Conservation (phyloP, 2,329 filamentous ascomycete species). For the Aureobasidium sp. region DNA sequence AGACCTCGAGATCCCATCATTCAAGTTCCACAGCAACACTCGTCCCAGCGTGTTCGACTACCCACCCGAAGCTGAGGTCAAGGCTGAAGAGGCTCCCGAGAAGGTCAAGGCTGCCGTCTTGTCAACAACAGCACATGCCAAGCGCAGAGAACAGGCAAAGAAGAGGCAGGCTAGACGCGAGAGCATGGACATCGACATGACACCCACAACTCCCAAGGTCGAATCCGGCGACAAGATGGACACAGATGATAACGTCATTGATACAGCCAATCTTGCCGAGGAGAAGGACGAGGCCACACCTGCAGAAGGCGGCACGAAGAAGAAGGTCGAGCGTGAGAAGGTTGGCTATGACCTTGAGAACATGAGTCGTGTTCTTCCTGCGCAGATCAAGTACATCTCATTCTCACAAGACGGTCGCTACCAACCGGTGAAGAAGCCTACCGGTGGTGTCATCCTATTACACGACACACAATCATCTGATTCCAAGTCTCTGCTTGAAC, state of each 20-base stretch:
- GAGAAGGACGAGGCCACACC: conserved; percentile 41
- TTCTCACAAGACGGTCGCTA: conserved; percentile 78
- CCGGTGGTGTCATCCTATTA: conserved; percentile 86
- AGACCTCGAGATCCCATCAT: conserved; percentile 83
- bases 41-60: conserved; percentile 96
- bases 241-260: conserved; percentile 35
- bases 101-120: conserved; percentile 92
- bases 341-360: conserved; percentile 93
- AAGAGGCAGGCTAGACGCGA: conserved; percentile 71
- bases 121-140: conserved; percentile 94
- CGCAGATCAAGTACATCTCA: conserved; percentile 90
- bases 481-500: conserved; percentile 71
- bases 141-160: conserved; percentile 87
- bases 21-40: conserved; percentile 94
- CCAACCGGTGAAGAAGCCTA: conserved; percentile 89
- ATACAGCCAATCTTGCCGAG: conserved; percentile 29
- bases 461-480: conserved; percentile 74
- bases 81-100: conserved; percentile 85
- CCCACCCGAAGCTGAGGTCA: conserved; percentile 91
- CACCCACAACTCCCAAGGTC: conserved; percentile 64
- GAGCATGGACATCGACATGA: conserved; percentile 88
- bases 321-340: conserved; percentile 93
- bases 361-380: conserved; percentile 88
- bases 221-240: conserved; percentile 76
- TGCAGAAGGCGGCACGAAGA: conserved; percentile 57